phyloP scores from a whole-genome alignment of 225 moss, liverwort and hornwort genomes.

The Rhytidiadelphus loreus region DNA sequence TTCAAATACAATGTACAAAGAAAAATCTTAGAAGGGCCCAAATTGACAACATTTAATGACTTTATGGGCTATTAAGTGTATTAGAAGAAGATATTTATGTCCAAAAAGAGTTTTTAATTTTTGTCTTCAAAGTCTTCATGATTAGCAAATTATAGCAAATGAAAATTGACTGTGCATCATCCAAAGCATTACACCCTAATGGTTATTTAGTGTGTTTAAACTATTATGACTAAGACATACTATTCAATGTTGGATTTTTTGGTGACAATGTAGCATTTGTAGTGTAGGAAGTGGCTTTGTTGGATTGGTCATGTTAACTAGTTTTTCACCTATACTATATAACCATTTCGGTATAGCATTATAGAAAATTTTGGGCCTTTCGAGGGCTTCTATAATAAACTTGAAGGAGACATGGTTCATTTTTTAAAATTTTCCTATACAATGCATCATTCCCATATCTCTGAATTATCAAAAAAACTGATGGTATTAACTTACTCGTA shows the following conservation, averaged over 20 bases:
- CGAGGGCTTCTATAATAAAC: no score
- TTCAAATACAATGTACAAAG: not conserved
- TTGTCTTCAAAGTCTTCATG: not conserved
- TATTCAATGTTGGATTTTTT: not conserved
- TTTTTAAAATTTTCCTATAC: no score
- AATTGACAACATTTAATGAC: not conserved
- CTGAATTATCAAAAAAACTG: not conserved
- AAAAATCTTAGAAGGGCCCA: fast-evolving
- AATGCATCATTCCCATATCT: no score
- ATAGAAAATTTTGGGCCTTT: no score
- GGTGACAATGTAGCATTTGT: not conserved
- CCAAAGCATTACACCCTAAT: not conserved
- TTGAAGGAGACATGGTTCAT: no score
- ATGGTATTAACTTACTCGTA: no score
- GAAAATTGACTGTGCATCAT: not conserved
- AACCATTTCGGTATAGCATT: not conserved
- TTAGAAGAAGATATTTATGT: not conserved
- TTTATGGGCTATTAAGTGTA: not conserved
- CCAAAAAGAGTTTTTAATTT: not conserved
- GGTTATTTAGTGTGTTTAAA: not conserved
- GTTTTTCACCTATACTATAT: not conserved
- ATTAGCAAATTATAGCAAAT: not conserved
- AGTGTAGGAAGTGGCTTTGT: not conserved
- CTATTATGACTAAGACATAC: not conserved
- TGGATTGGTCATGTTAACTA: no score